Evolutionary conservation across 1,284 basidiomycete species (phyloP), one percentile per base, ranked within the genome.

Genomic region (Fomitopsis palustris): DNA sequence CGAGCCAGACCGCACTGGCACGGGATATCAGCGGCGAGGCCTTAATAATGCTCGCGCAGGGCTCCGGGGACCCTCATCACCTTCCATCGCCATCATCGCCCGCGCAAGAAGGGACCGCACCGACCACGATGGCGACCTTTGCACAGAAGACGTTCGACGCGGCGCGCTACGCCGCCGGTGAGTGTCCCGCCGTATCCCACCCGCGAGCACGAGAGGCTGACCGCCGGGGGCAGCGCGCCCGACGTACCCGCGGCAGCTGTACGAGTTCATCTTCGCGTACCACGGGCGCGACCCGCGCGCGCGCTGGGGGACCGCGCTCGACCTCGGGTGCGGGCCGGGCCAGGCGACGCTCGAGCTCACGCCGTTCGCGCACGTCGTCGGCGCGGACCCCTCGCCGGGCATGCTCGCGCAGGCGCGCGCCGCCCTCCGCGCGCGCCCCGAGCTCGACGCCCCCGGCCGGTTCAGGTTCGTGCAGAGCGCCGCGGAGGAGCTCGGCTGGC

Each of bases 261-360:
- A 82, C 69, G 80, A 88, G 39, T 75, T 81, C 51, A 73, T 91
- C 42, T 85, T 86, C 67, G 69, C 77, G 9, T 87, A 83, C 64
- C 88, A 90, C 63, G 71, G 73, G 31, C 69, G 70, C 31, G 71
- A 72, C 6, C 63, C 67, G 7, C 68, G 66, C 5, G 75, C 80
- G 9, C 67, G 72, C 56, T 88, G 82, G 81, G 77, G 81, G 19
- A 75, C 73, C 21, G 88, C 87, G 0, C 76, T 93, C 0, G 92
- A 95, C 67, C 71, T 95, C 1, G 93, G 93, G 1, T 95, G 92
- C 72, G 93, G 93, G 33, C 92, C 92, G 7, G 92, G 86, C 31
- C 86, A 88, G 75, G 90, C 88, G 47, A 92, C 90, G 0, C 69
- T 79, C 8, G 80, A 82, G 49, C 77, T 93, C 16, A 77, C 78